Evolutionary conservation across 345 rosid species (phyloP), one percentile per base, ranked within the genome.

Genomic region (Noccaea bulbosa): DNA sequence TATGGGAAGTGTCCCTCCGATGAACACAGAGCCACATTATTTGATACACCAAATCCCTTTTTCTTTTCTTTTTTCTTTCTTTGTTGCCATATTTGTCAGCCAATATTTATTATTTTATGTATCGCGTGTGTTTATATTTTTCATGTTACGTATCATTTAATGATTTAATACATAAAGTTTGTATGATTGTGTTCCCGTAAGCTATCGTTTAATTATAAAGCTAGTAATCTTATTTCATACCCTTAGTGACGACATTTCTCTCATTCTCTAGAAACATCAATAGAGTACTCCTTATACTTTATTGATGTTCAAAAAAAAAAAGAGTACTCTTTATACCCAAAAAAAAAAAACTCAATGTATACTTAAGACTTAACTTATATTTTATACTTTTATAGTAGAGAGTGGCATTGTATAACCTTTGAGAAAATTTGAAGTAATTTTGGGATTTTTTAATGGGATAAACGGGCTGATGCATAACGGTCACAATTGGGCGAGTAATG

Each of bases 11-110:
- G 79, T 70, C 79, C 48, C 66, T 76, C 71, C 75, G 15, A 57
- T 56, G 62, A 76, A 17, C 59, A 34, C 71, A 62, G 60, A 62
- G 79, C 75, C 79, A 75, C 38, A 62, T 46, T 69, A 46, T 67
- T 35, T 35, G 34, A 50, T 3, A 27, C 44, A 75, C 66, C 75
- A 63, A 56, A 70, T 56, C 75, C 12, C 33, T 74, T 64, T 64
- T 64, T 35, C 64, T 20, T 52, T 24, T 40, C 8, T 9, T 1
- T 10, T 44, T 50, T 35, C 30, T 27, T 27, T 27, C 30, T 27
- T 27, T 27, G 4, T 22, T 74, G 35, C 65, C 69, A 35, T 46
- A 27, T 62, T 68, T 45, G 51, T 62, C 65, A 75, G 16, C 57
- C 47, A 53, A 54, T 47, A 52, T 57, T 34, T 59, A 43, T 41